Percentiles rank a stretch among this genome's conserved stretches.
phyloP scores from a whole-genome alignment of 306 rosid genomes.

The Prunus mira region DNA sequence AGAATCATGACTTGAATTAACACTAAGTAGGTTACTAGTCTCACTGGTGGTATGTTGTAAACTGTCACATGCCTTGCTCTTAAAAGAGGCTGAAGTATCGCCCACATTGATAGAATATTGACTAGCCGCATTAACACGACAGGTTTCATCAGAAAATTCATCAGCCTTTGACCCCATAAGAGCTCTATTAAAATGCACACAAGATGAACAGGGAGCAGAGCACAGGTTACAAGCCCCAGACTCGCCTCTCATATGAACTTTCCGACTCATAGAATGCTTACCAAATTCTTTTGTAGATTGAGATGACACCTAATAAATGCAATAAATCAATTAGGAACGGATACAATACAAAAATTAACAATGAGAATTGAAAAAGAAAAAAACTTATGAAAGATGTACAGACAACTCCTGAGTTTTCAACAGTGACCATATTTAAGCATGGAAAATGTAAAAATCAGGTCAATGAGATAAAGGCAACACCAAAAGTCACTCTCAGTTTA shows the following conservation, averaged over 20 bases:
- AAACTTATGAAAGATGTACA: neutral
- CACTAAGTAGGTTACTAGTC: conserved; percentile 50
- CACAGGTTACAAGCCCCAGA: conserved; percentile 80
- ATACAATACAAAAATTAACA: neutral
- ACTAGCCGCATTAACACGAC: conserved; percentile 44
- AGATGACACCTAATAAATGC: conserved; percentile 45
- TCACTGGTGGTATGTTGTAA: conserved; percentile 53
- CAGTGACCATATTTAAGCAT: neutral
- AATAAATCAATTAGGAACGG: conserved; percentile 3
- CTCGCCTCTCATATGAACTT: conserved; percentile 56
- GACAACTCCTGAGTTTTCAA: neutral
- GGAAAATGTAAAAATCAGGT: neutral
- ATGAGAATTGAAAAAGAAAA: neutral
- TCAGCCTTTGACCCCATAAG: conserved; percentile 53
- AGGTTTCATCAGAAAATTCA: conserved; percentile 66
- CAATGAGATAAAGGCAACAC: neutral
- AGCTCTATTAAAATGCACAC: conserved; percentile 59
- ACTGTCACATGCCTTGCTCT: conserved; percentile 52
- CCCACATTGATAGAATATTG: conserved; percentile 53
- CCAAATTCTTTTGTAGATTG: conserved; percentile 36
- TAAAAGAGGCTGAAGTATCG: conserved; percentile 43
- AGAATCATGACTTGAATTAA: conserved; percentile 57
- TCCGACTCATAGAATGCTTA: conserved; percentile 38
- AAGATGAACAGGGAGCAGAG: conserved; percentile 78
- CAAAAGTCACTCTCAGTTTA: neutral